Evolutionary conservation across 2,329 filamentous ascomycete species (phyloP).

Genomic region (Phaeosphaeria sp.): DNA sequence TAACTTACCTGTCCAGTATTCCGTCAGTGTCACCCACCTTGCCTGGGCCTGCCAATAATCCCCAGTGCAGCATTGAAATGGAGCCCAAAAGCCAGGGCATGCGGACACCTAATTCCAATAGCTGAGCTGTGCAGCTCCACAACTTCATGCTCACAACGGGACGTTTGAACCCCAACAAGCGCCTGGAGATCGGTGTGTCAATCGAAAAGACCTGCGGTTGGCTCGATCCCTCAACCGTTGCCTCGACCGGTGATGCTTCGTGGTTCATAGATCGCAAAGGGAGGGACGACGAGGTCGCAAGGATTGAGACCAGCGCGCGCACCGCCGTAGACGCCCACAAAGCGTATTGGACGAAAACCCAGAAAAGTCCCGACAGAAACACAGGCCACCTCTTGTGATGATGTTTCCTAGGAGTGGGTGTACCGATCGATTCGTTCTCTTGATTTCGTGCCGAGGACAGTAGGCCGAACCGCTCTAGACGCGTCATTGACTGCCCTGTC

Average conservation of each 20-base stretch:
- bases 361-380: constrained; percentile 54
- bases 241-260: constrained; percentile 38
- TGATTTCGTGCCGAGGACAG: constrained; percentile 50
- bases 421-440: constrained; percentile 22
- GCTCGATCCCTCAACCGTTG: constrained; percentile 33
- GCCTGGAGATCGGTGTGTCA: constrained; percentile 42
- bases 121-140: constrained; percentile 74
- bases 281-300: constrained; percentile 72
- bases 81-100: constrained; percentile 90
- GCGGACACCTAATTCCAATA: constrained; percentile 75
- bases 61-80: constrained; percentile 77
- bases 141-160: constrained; percentile 79
- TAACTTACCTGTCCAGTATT: constrained; percentile 86
- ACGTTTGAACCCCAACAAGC: constrained; percentile 51
- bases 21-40: constrained; percentile 76
- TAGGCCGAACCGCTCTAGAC: constrained; percentile 64
- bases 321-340: constrained; percentile 64
- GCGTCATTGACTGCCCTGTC: constrained; percentile 45
- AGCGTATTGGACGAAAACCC: constrained; percentile 61
- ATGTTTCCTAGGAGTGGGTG: constrained; percentile 18
- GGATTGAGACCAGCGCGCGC: constrained; percentile 68
- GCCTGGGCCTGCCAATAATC: constrained; percentile 75
- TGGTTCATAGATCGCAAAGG: constrained; percentile 59
- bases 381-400: constrained; percentile 23
- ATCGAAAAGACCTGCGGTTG: constrained; percentile 36